Evolutionary conservation across 352 stramenopile genomes (phyloP), one percentile per base, ranked within the genome.

Genomic region (Phytophthora citricola): DNA sequence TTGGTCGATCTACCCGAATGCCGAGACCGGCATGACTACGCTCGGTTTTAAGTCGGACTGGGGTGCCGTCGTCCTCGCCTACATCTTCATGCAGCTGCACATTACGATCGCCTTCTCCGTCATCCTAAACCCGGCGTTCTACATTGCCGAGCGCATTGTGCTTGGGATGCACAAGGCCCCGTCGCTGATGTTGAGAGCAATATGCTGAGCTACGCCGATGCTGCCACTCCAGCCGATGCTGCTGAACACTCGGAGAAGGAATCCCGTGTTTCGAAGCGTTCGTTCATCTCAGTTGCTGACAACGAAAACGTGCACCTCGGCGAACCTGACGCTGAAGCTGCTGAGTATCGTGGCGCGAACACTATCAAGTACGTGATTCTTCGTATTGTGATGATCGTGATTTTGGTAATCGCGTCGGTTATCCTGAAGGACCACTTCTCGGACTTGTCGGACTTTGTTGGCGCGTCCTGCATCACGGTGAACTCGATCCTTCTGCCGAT

Each of bases 1-100:
- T 20, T 89, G 73, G 45, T 52, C 78, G 3, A 85, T 89, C 63
- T 85, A 76, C 69, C 72, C 73, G 6, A 47, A 77, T 40, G 6
- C 24, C 5, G 22, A 32, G 32, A 73, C 54, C 2, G 73, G 65
- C 15, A 39, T 73, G 17, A 78, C 71, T 2, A 65, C 65, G 20
- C 68, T 87, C 11, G 72, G 75, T 29, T 80, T 87, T 17, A 20
- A 45, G 2, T 64, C 78, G 5, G 69, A 76, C 62, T 66, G 78
- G 36, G 78, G 76, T 31, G 47, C 53, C 2, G 73, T 84, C 44
- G 75, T 83, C n/a, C 62, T 83, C 15, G 78, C 71, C 46, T 87
- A 80, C 55, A 51, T 78, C 31, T 83, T 81, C 69, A 86, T 86
- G 77, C 77, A 86, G 66, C 61, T 86, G 10, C 77, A 86, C 56